A percentile compares a stretch with the other conserved stretches of the same genome.
Evolutionary conservation across 345 rosid genomes (phyloP).

Genomic region (Eucalyptus sp.): DNA sequence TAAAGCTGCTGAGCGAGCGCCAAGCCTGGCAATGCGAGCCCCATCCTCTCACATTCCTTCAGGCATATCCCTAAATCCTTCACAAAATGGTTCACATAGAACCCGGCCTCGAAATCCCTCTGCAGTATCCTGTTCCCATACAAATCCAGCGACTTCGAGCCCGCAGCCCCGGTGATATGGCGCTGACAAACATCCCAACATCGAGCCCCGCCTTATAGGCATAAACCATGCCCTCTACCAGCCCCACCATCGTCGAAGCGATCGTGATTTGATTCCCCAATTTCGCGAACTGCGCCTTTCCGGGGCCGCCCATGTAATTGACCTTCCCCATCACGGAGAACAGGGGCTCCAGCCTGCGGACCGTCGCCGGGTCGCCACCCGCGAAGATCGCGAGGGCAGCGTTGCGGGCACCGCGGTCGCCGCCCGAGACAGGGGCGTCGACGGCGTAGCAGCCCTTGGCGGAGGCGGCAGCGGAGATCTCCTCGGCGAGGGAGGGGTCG

Average conservation of each 20-base stretch:
- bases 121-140: slow-evolving; percentile 53
- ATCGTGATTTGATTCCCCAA: slow-evolving; percentile 71
- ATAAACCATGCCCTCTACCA: slow-evolving; percentile 76
- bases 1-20: slow-evolving; percentile 91
- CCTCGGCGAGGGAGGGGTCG: slow-evolving; percentile 80
- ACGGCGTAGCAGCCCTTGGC: slow-evolving; percentile 42
- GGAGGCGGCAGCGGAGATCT: slow-evolving; percentile 48
- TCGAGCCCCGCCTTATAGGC: slow-evolving; percentile 76
- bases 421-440: slow-evolving; percentile 92
- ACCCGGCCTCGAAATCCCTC: slow-evolving; percentile 82
- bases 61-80: slow-evolving; percentile 91
- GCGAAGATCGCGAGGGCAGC: slow-evolving; percentile 75
- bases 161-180: slow-evolving; percentile 79
- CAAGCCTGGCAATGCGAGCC: slow-evolving; percentile 73
- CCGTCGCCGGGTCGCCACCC: slow-evolving; percentile 53
- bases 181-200: slow-evolving; percentile 44
- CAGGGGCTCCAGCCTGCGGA: slow-evolving; percentile 45
- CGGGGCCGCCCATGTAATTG: slow-evolving; percentile 72
- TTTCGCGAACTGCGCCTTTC: slow-evolving; percentile 84
- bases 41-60: slow-evolving; percentile 75
- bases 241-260: slow-evolving; percentile 81
- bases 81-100: slow-evolving; percentile 76
- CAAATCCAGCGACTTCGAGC: slow-evolving; percentile 49
- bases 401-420: slow-evolving; percentile 73
- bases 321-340: slow-evolving; percentile 67